These are phyloP conservation scores for Boletus barrowsii DNA, from an alignment of 768 basidiomycete genomes.

Conservation along the genomic window DNA sequence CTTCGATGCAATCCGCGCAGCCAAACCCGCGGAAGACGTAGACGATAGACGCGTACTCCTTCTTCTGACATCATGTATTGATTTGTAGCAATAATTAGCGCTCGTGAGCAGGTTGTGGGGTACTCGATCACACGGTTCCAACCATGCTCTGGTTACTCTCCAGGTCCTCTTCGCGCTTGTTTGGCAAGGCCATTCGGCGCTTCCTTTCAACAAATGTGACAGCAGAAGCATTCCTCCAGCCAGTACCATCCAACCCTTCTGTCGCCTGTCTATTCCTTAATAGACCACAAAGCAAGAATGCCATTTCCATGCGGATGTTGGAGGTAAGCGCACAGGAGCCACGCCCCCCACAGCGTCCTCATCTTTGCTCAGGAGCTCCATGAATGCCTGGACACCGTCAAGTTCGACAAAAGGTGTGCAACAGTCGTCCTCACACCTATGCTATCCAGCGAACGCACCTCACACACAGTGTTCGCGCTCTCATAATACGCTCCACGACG, in stretches of 20 bases:
- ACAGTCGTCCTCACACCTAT: not conserved
- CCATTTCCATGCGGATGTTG: slow-evolving; percentile 73
- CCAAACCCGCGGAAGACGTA: too few species aligned
- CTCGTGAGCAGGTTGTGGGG: too few species aligned
- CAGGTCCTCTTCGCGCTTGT: not conserved
- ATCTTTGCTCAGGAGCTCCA: slow-evolving; percentile 56
- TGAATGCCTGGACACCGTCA: slow-evolving; percentile 62
- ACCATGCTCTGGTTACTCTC: slow-evolving; percentile 7
- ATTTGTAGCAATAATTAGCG: too few species aligned
- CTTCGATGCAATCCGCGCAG: too few species aligned
- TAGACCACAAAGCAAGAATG: slow-evolving; percentile 81
- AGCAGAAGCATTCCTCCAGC: slow-evolving; percentile 47
- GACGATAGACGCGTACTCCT: too few species aligned
- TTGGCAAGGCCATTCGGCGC: slow-evolving; percentile 8
- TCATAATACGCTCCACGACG: slow-evolving; percentile 80
- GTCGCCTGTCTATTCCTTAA: slow-evolving; percentile 76
- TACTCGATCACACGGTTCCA: not conserved
- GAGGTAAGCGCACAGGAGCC: slow-evolving; percentile 40
- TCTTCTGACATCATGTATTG: too few species aligned
- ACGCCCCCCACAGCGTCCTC: not conserved
- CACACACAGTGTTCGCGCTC: slow-evolving; percentile 58
- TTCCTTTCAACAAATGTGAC: slow-evolving; percentile 19
- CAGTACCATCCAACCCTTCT: slow-evolving; percentile 54
- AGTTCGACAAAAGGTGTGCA: slow-evolving; percentile 62
- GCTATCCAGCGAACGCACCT: not conserved